phyloP scores from a whole-genome alignment of 1,284 basidiomycete species.

The Neolentinus lepideus region DNA sequence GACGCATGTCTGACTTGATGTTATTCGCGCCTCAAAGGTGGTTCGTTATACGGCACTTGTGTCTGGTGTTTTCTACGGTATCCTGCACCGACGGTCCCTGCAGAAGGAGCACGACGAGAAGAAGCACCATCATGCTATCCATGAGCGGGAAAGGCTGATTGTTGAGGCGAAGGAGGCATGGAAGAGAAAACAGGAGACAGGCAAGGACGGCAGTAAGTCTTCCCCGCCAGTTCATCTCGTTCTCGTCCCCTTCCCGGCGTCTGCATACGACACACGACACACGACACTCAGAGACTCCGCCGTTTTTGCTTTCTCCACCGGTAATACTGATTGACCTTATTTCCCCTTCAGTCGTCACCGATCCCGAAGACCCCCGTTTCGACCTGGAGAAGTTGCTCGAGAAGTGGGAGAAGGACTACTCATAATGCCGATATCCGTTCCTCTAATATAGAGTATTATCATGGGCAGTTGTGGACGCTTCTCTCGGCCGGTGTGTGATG shows the following conservation, averaged over 20 bases:
- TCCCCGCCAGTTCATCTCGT: not conserved
- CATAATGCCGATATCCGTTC: constrained; percentile 21
- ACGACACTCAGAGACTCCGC: not conserved
- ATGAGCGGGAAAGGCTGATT: constrained; percentile 75
- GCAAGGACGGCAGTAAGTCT: constrained; percentile 46
- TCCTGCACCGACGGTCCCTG: constrained; percentile 86
- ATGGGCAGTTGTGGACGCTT: not conserved
- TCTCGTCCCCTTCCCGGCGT: not conserved
- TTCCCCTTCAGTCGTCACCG: constrained; percentile 55
- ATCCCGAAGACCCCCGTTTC: constrained; percentile 94
- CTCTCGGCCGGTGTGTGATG: too few species aligned
- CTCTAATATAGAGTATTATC: not conserved
- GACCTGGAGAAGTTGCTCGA: constrained; percentile 91
- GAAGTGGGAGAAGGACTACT: constrained; percentile 62
- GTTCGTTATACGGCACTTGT: constrained; percentile 92
- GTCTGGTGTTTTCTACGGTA: constrained; percentile 87
- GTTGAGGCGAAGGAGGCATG: constrained; percentile 88
- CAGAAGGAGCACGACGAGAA: constrained; percentile 77
- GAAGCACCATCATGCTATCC: constrained; percentile 60
- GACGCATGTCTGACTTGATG: constrained; percentile 5
- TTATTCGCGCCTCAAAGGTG: constrained; percentile 49
- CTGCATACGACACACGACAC: not conserved
- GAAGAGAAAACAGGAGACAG: constrained; percentile 63
- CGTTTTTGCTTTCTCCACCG: not conserved
- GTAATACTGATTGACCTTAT: not conserved